Conservation (phyloP, 1,139 yeast genomes). For the Pichia sp. region DNA sequence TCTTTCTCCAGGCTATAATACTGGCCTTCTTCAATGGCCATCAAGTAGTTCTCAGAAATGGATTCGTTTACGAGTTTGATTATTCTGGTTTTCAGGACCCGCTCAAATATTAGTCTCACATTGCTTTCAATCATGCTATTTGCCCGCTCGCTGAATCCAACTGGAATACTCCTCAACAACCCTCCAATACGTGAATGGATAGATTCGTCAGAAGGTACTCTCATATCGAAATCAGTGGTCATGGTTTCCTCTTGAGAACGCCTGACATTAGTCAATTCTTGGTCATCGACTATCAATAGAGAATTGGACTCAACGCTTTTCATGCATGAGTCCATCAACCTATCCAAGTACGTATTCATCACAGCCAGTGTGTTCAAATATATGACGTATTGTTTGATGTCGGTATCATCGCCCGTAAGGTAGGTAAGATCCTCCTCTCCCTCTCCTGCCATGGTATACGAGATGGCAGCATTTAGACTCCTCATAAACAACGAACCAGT, state of each 20-base stretch:
- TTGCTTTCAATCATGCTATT: constrained; percentile 50
- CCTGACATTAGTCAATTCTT: constrained; percentile 23
- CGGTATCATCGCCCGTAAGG: constrained; percentile 30
- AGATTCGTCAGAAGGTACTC: constrained; percentile 18
- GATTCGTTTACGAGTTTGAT: constrained; percentile 48
- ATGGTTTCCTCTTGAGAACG: constrained; percentile 19
- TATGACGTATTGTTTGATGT: constrained; percentile 46
- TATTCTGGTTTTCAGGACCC: constrained; percentile 49
- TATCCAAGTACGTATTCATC: constrained; percentile 51
- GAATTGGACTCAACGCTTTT: constrained; percentile 23
- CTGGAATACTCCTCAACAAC: constrained; percentile 33
- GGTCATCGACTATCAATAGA: constrained; percentile 30
- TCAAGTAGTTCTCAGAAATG: constrained; percentile 48
- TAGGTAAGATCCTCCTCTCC: constrained; percentile 27
- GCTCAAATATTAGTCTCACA: constrained; percentile 53
- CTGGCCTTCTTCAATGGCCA: constrained; percentile 28
- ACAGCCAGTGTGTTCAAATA: constrained; percentile 51
- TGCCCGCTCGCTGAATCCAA: constrained; percentile 39
- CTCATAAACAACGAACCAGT: constrained; percentile 30
- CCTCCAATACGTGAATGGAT: constrained; percentile 26
- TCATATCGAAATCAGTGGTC: constrained; percentile 19
- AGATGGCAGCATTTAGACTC: constrained; percentile 32
- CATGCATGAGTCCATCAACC: constrained; percentile 36
- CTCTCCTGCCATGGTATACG: constrained; percentile 29
- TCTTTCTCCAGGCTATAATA: constrained; percentile 32